Evolutionary conservation across 2,329 filamentous ascomycete species (phyloP), one percentile per base, ranked within the genome.

Genomic region (Penicillium sclerotiorum): DNA sequence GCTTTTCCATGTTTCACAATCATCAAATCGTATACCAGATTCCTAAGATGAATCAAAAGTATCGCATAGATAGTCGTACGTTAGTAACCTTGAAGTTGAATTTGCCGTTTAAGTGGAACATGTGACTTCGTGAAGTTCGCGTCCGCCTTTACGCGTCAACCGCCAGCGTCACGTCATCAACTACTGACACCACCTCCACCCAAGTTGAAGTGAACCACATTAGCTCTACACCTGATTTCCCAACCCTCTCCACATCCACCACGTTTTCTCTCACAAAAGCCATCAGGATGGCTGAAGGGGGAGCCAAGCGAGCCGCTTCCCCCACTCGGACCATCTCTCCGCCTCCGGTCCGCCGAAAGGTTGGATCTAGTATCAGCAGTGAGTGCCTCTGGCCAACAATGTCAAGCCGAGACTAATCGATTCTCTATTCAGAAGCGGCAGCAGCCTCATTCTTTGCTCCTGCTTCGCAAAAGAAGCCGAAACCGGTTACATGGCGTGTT

Each of bases 361-460:
- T 80, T 43, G 74, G 77, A 46, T 76, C 80, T 3, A 77, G 76
- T 5, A 79, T 79, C 4, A 84, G 77, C 27, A 81, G 80, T 82
- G 54, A 61, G 68, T 5, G 11, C 13, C 8, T 2, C 37, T 22
- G 20, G 8, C 27, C n/a, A n/a, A 25, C 41, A 20, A 27, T n/a
- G n/a, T 15, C 8, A 27, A 18, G 4, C 8, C 18, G 4, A 18
- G 15, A 2, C 25, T 47, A 9, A 36, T 43, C 8, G 11, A 2
- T 12, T 13, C 8, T 4, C 3, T 36, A 8, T n/a, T n/a, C 28
- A 74, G 72, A 67, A 45, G 67, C 64, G 27, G 84, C 87, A 1
- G 84, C 95, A 1, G 82, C 88, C 17, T 90, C 82, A 46, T 97
- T 97, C 76, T 97, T 97, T 72, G 95, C 86, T 0, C 92, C 92